These are phyloP conservation scores for Dryas alaskensis DNA, from an alignment of 306 rosid genomes.

Conservation along the genomic window DNA sequence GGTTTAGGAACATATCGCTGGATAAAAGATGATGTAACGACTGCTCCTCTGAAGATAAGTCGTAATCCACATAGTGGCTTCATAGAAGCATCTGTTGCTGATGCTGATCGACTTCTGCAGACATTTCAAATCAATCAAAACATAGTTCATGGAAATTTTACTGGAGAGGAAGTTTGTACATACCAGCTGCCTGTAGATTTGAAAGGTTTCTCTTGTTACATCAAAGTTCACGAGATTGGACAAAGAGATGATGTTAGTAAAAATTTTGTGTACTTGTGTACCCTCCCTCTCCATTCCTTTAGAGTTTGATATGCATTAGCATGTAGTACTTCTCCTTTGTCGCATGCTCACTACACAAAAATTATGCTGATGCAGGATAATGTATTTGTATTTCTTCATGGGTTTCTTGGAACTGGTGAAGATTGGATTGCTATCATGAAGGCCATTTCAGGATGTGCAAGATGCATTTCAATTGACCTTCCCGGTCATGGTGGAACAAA, in stretches of 20 bases:
- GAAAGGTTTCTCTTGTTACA: slow-evolving; percentile 43
- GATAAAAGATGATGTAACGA: slow-evolving; percentile 78
- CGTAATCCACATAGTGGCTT: slow-evolving; percentile 56
- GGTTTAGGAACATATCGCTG: slow-evolving; percentile 91
- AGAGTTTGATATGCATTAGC: slow-evolving; percentile 9
- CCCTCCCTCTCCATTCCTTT: neutral
- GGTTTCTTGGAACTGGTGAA: slow-evolving; percentile 89
- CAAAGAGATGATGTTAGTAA: slow-evolving; percentile 56
- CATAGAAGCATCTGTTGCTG: slow-evolving; percentile 68
- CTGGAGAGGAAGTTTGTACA: slow-evolving; percentile 43
- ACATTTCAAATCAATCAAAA: slow-evolving; percentile 56
- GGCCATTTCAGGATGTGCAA: slow-evolving; percentile 67
- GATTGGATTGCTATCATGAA: slow-evolving; percentile 88
- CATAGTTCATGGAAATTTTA: slow-evolving; percentile 36
- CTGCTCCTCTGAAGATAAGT: slow-evolving; percentile 49
- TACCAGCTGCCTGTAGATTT: slow-evolving; percentile 47
- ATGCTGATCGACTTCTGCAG: slow-evolving; percentile 56
- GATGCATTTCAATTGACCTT: slow-evolving; percentile 87
- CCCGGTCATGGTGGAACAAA: slow-evolving; percentile 85
- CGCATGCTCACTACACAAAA: slow-evolving; percentile 32
- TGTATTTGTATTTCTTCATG: slow-evolving; percentile 76
- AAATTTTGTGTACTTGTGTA: slow-evolving; percentile 5
- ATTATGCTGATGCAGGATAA: slow-evolving; percentile 62
- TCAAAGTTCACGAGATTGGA: slow-evolving; percentile 75
- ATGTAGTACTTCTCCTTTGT: slow-evolving; percentile 13